Evolutionary conservation across 441 rosid species (phyloP), one percentile per base, ranked within the genome.

Genomic region (Cnidoscolus chayamansa): DNA sequence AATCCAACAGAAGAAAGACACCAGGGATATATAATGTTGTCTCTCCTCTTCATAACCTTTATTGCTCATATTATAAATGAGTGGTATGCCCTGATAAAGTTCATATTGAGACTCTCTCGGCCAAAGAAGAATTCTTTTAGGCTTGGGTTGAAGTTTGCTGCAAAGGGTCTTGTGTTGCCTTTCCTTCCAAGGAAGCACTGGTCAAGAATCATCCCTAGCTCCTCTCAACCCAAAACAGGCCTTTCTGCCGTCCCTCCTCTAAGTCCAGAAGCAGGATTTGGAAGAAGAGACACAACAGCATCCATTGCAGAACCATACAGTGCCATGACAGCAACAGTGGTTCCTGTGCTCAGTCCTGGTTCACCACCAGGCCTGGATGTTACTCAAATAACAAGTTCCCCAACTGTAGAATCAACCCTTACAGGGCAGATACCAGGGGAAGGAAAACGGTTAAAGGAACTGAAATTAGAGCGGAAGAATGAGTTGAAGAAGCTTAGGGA

Each of bases 401-500:
- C 57, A 48, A 19, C 66, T 60, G 74, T 56, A 17, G 80, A 58
- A 31, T 48, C 75, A 48, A 10, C 35, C 17, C 31, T 69, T 58
- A 32, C 53, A 4, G 35, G 25, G 54, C 74, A 72, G 58, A 66
- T 67, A 70, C 65, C 56, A 4, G 79, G 47, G 55, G 84, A 80
- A 61, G 76, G 64, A 20, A 68, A 66, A 57, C 67, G 45, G 65
- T 57, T 30, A 37, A 79, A 74, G 54, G 78, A 69, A 61, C 51
- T 50, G 9, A 71, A 72, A 76, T 12, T 54, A 10, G 85, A 81
- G 53, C 65, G 79, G 15, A 84, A 69, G 78, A 81, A 78, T 55
- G 86, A 84, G 63, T 50, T 84, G 74, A 84, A 81, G 83, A 84
- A 82, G 82, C 79, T 85, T 35, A 81, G 90, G 73, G 78, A 82